Evolutionary conservation across 495 filamentous ascomycete genomes (phyloP).

Genomic region (Pseudoneurospora amorphoporcata): DNA sequence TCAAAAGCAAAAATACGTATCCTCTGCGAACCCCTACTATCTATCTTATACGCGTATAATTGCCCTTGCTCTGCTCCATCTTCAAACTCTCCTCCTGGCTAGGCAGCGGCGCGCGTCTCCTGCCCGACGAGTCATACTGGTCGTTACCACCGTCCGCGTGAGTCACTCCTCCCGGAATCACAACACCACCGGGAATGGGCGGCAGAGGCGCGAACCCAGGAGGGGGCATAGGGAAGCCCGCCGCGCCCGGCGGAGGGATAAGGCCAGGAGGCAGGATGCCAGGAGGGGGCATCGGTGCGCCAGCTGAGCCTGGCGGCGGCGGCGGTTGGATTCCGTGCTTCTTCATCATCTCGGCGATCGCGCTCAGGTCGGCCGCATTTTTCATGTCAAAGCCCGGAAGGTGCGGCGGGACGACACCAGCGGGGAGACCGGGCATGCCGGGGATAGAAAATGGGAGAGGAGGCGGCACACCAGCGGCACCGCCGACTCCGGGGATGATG

Average conservation of each 20-base stretch:
- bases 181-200: constrained; percentile 18
- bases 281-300: constrained; percentile 21
- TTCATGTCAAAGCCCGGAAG: constrained; percentile 43
- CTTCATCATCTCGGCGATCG: constrained; percentile 53
- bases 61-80: constrained; percentile 59
- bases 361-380: constrained; percentile 55
- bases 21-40: not conserved
- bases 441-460: constrained; percentile 21
- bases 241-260: constrained; percentile 39
- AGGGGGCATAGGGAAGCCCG: constrained; percentile 26
- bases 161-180: constrained; percentile 5
- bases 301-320: constrained; percentile 22
- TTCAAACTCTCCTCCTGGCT: constrained; percentile 75
- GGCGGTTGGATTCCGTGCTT: constrained; percentile 43
- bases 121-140: constrained; percentile 10
- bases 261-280: constrained; percentile 42
- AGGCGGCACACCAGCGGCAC: constrained; percentile 19
- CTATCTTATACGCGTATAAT: constrained; percentile 46
- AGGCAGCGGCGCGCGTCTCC: constrained; percentile 57
- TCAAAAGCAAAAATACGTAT: not conserved
- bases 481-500: constrained; percentile 3
- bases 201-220: constrained; percentile 33
- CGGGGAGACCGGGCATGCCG: constrained; percentile 35
- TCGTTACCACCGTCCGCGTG: not conserved
- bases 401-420: constrained; percentile 38